A percentile compares a stretch with the other conserved stretches of the same genome.
These are phyloP conservation scores for Closterium sp. DNA, from an alignment of 139 green algal genomes.

Conservation along the genomic window DNA sequence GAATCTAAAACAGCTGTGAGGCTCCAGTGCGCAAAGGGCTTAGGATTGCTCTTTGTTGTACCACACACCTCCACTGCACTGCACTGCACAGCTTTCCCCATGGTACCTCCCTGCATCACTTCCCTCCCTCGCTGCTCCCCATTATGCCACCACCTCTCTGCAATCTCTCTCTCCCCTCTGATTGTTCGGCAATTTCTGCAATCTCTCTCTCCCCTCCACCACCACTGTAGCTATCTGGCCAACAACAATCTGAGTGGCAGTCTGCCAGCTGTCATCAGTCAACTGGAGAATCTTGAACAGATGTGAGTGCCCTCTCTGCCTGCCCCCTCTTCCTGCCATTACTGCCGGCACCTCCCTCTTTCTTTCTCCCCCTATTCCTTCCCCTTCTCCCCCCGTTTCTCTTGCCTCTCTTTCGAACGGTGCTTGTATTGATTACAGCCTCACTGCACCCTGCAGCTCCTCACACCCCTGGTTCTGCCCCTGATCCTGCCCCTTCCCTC, in stretches of 20 bases:
- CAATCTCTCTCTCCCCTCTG: neutral
- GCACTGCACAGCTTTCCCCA: too few species aligned
- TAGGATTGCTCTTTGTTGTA: too few species aligned
- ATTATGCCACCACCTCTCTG: neutral
- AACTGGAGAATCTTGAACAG: neutral
- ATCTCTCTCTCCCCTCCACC: neutral
- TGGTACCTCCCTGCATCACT: neutral
- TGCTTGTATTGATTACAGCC: too few species aligned
- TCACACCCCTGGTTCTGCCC: too few species aligned
- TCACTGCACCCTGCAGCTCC: too few species aligned
- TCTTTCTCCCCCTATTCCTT: too few species aligned
- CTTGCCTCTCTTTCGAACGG: too few species aligned
- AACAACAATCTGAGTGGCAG: neutral
- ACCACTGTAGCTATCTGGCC: neutral
- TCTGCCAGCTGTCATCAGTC: neutral
- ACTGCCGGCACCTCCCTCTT: too few species aligned
- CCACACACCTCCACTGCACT: too few species aligned
- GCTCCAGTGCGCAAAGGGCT: neutral
- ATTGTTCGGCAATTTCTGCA: neutral
- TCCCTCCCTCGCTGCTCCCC: neutral
- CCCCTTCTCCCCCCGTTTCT: too few species aligned
- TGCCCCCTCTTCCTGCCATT: neutral
- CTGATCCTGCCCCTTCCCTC: too few species aligned
- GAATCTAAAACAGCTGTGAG: neutral
- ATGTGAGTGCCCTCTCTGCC: neutral